Base-by-base conservation (phyloP, 495 filamentous ascomycete species). In the Aeminium ludgeri region DNA sequence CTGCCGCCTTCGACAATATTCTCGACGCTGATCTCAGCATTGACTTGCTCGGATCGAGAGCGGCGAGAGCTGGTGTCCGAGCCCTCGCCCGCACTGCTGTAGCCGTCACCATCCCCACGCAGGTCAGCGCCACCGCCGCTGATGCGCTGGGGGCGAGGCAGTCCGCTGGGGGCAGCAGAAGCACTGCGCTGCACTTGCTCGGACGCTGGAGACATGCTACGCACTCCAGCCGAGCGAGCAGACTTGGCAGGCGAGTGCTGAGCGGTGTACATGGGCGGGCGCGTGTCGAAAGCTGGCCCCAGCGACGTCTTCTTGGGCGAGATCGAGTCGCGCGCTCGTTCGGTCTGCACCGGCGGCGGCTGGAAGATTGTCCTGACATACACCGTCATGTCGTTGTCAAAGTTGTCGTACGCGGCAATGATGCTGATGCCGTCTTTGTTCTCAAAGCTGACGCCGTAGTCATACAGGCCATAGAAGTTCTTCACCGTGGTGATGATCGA, bases 1-100 rank as follows among this genome's bases (percentile, higher is more conserved):
- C 89, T 76, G 48, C 85, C 85, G 52, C 91, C 89, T 61, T 96
- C 86, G 41, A 97, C 80, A 60, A 97, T 96, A 54, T 97, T 97
- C 43, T 92, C 83, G 48, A 94, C 70, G 59, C 86, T 95, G 54
- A 97, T 97, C 43, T 96, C 89, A 3, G 89, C 86, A 55, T 82
- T 91, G 43, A 91, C 66, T 37, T 80, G 76, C 53, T 95, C 86
- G 46, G 66, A 74, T 54, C 76, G 82, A 47, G 73, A 66, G 50
- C 74, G 79, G 45, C 78, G 76, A 40, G 81, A 80, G 55, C 72
- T 69, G 23, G 68, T 65, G 11, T 75, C 69, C 37, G 81, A 84
- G 36, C 70, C 78, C 31, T 76, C 72, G 23, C 74, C 80, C 46
- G 72, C 76, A 57, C 82, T 84, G 62, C 79, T 89, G 52, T 84